phyloP scores from a whole-genome alignment of 2,329 filamentous ascomycete genomes.

The Cladophialophora bantiana region DNA sequence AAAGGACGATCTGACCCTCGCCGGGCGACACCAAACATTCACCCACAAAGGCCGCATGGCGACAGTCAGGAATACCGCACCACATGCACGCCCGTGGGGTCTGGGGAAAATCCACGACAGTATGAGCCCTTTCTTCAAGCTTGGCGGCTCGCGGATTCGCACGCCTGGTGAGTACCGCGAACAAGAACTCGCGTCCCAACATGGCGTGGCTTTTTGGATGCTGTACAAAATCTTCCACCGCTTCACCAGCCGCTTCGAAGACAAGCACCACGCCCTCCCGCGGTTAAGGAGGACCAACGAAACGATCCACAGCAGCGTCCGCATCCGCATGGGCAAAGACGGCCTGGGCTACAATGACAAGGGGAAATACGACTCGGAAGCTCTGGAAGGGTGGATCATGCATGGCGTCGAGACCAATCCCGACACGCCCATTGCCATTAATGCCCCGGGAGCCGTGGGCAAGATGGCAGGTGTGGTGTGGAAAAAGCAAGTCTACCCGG shows the following conservation, averaged over 20 bases:
- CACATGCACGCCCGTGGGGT: slow-evolving; percentile 37
- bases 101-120: slow-evolving; percentile 41
- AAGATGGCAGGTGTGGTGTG: slow-evolving; percentile 38
- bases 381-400: slow-evolving; percentile 43
- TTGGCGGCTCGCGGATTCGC: slow-evolving; percentile 37
- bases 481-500: slow-evolving; percentile 32
- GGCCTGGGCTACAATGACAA: slow-evolving; percentile 61
- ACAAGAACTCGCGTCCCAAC: slow-evolving; percentile 30
- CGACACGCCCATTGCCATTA: slow-evolving; percentile 36
- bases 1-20: slow-evolving; percentile 12
- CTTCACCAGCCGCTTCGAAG: slow-evolving; percentile 10
- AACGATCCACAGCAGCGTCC: slow-evolving; percentile 62
- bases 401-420: slow-evolving; percentile 32
- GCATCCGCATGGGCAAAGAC: slow-evolving; percentile 60
- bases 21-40: slow-evolving; percentile 21
- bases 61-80: slow-evolving; percentile 26
- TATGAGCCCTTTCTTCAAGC: slow-evolving; percentile 37
- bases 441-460: slow-evolving; percentile 35
- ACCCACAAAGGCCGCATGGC: slow-evolving; percentile 20
- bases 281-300: slow-evolving; percentile 61
- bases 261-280: slow-evolving; percentile 14
- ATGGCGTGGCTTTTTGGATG: slow-evolving; percentile 36
- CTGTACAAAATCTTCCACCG: slow-evolving; percentile 23
- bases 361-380: slow-evolving; percentile 56
- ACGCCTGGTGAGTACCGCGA: slow-evolving; percentile 41